phyloP scores from a whole-genome alignment of 257 asterid species.

The Gynochthodes officinalis region DNA sequence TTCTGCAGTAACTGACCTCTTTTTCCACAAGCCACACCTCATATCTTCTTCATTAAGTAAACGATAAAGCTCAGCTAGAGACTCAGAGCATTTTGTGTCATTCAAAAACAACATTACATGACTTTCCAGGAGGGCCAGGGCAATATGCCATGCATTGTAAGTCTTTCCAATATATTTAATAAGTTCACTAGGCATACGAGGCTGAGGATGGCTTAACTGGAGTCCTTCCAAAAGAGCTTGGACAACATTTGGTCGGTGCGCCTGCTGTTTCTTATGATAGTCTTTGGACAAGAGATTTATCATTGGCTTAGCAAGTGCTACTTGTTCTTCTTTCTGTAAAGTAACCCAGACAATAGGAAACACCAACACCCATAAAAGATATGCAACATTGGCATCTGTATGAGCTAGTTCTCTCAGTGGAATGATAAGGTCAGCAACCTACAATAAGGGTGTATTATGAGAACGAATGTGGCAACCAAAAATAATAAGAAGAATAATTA shows the following conservation, averaged over 20 bases:
- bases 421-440: slow-evolving; percentile 91
- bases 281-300: slow-evolving; percentile 88
- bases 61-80: slow-evolving; percentile 98
- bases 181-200: slow-evolving; percentile 98
- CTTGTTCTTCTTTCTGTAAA: slow-evolving; percentile 94
- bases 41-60: slow-evolving; percentile 96
- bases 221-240: slow-evolving; percentile 99
- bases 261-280: slow-evolving; percentile 96
- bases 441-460: slow-evolving; percentile 18
- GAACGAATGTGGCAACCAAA: background rate
- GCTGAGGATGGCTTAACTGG: slow-evolving; percentile 98
- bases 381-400: slow-evolving; percentile 90
- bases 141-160: slow-evolving; percentile 97
- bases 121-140: slow-evolving; percentile 90
- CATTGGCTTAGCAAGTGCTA: slow-evolving; percentile 95
- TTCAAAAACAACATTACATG: slow-evolving; percentile 91
- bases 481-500: background rate
- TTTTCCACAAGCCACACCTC: slow-evolving; percentile 99
- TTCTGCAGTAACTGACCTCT: slow-evolving; percentile 86
- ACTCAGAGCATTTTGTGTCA: slow-evolving; percentile 93
- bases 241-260: slow-evolving; percentile 92
- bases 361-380: slow-evolving; percentile 96
- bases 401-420: slow-evolving; percentile 97
- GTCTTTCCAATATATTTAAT: slow-evolving; percentile 97
- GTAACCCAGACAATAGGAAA: slow-evolving; percentile 99